A percentile compares a stretch with the other conserved stretches of the same genome.
These are phyloP conservation scores for Lycium barbarum DNA, from an alignment of 257 asterid genomes.

Conservation along the genomic window DNA sequence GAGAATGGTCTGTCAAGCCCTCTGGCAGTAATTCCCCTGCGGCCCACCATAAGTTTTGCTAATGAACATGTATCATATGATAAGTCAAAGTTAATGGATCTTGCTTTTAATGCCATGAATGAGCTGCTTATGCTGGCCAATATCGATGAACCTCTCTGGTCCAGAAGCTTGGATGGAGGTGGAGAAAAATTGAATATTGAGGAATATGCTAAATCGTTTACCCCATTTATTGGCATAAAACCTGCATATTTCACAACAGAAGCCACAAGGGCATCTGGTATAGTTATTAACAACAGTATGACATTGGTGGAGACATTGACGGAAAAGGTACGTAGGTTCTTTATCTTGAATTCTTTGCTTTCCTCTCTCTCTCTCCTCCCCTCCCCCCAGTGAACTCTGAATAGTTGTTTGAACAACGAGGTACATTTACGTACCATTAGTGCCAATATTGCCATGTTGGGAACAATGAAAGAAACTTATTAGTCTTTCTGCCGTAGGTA, in stretches of 20 bases:
- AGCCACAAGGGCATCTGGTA: constrained; percentile 71
- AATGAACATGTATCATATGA: constrained; percentile 48
- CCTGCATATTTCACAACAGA: constrained; percentile 59
- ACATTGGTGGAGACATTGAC: constrained; percentile 65
- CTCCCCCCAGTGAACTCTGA: too few species aligned
- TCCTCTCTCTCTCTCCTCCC: background rate
- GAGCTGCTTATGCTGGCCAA: constrained; percentile 71
- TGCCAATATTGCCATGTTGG: too few species aligned
- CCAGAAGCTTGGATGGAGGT: constrained; percentile 49
- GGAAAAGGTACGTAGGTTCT: constrained; percentile 69
- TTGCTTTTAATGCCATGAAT: constrained; percentile 67
- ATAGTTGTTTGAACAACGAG: too few species aligned
- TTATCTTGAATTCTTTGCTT: background rate
- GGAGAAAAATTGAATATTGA: constrained; percentile 63
- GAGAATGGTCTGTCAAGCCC: constrained; percentile 42
- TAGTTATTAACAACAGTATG: constrained; percentile 44
- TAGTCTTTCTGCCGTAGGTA: too few species aligned
- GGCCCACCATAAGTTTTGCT: constrained; percentile 38
- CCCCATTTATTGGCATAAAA: constrained; percentile 59
- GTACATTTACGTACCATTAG: too few species aligned
- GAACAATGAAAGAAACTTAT: too few species aligned
- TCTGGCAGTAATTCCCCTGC: constrained; percentile 33
- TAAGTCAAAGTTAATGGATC: constrained; percentile 54
- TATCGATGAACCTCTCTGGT: constrained; percentile 67
- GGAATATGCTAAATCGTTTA: constrained; percentile 63